Evolutionary conservation across 2,329 filamentous ascomycete species (phyloP), one percentile per base, ranked within the genome.

Genomic region (Colletotrichum spaethianum): DNA sequence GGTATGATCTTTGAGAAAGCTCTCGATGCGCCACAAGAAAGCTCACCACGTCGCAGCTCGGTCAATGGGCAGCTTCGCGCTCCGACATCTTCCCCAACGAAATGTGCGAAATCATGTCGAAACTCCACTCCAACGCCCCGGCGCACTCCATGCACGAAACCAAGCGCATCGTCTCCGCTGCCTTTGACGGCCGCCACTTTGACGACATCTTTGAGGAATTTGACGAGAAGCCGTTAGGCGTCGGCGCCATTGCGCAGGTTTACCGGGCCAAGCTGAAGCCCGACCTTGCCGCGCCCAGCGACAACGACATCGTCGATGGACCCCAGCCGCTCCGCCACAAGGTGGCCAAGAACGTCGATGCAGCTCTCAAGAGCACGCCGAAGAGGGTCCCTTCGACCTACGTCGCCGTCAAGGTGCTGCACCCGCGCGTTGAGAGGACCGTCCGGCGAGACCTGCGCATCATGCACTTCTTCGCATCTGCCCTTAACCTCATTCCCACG

Each of bases 151-250:
- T 99, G 63, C 87, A 89, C 60, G 88, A 90, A 31, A 98, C 96
- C 0, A 95, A 94, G 80, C 86, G 86, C 75, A 98, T 91, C 3
- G 92, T 99, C 33, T 88, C 91, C 75, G 89, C 90, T 44, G 95
- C 96, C 0, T 99, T 99, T 79, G 90, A 91, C 70, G 94, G 93
- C 1, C 88, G 93, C 67, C 77, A 83, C 0, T 98, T 99, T 75
- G 91, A 96, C 16, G 94, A 97, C 6, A 98, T 99, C 72, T 99
- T 99, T 77, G 94, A 97, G 38, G 96, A 98, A 80, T 99, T 99
- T 76, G 88, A 98, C 36, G 94, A 97, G 82, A 91, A 87, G 75
- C 96, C 96, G 0, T 85, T 99, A 0, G 96, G 96, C 1, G 96
- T 98, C 0, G 96, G 96, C 14, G 96, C 96, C 38, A 98, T 99